Conservation (phyloP, 257 asterid species). For the Nicotiana attenuata region DNA sequence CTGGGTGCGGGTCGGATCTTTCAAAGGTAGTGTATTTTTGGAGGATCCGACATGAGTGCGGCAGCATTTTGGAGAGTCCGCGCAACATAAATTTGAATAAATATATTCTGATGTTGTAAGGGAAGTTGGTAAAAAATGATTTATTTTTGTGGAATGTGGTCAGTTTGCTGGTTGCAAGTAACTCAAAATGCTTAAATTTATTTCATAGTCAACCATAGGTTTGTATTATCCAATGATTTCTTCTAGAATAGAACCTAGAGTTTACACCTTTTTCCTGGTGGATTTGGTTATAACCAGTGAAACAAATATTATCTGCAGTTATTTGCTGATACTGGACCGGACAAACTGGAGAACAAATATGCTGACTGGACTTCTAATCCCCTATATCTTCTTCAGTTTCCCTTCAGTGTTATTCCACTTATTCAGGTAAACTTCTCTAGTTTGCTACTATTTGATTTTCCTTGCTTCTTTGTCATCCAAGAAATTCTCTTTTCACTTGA, state of each 20-base stretch:
- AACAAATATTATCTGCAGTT: constrained; percentile 14
- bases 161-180: not conserved
- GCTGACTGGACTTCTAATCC: constrained; percentile 40
- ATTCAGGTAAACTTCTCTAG: constrained; percentile 41
- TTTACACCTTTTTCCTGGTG: not conserved
- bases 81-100: not conserved
- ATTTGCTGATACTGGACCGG: constrained; percentile 34
- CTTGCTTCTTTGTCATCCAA: not conserved
- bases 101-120: not conserved
- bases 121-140: not conserved
- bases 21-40: too few relatives aligned
- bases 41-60: too few relatives aligned
- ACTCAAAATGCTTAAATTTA: not conserved
- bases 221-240: not conserved
- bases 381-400: constrained; percentile 26
- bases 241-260: not conserved
- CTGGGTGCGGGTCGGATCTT: too few relatives aligned
- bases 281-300: not conserved
- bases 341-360: constrained; percentile 48
- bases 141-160: not conserved
- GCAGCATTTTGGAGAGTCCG: too few relatives aligned
- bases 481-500: not conserved
- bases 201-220: not conserved
- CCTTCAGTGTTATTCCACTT: constrained; percentile 30
- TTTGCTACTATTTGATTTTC: not conserved